These are phyloP conservation scores for Pleurotus eryngii DNA, from an alignment of 768 basidiomycete genomes.

Conservation along the genomic window DNA sequence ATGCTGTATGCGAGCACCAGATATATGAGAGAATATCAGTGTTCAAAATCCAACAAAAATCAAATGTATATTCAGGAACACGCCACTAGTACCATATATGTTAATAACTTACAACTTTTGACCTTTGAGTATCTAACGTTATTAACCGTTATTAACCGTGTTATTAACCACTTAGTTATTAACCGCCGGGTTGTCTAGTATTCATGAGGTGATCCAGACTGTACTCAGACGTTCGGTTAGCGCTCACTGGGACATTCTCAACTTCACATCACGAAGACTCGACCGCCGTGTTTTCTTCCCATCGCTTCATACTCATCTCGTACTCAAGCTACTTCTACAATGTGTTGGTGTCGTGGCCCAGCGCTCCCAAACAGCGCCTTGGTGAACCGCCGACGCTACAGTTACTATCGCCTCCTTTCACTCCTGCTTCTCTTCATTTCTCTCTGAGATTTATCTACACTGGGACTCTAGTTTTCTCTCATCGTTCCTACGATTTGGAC, in stretches of 20 bases:
- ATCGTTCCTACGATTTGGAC: conserved; percentile 87
- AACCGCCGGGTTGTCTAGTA: conserved; percentile 41
- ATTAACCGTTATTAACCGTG: no score
- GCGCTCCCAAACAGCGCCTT: conserved; percentile 20
- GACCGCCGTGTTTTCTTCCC: conserved; percentile 85
- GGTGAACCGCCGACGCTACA: conserved; percentile 56
- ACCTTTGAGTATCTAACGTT: no score
- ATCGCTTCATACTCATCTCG: conserved; percentile 89
- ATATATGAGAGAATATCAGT: no score
- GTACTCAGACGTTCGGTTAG: conserved; percentile 87
- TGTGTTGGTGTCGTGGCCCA: conserved; percentile 67
- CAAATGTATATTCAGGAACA: no score
- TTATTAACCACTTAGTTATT: no score
- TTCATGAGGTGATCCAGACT: conserved; percentile 97
- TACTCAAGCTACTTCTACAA: conserved; percentile 85
- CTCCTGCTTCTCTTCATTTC: conserved; percentile 90
- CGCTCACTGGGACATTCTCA: conserved; percentile 67
- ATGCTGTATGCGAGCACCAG: no score
- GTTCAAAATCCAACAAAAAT: no score
- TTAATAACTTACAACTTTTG: no score
- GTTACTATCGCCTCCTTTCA: conserved; percentile 91
- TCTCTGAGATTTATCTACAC: conserved; percentile 94
- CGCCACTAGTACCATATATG: no score
- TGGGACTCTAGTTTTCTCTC: conserved; percentile 89
- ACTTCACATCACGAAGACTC: conserved; percentile 61